Evolutionary conservation across 345 rosid species (phyloP), one percentile per base, ranked within the genome.

Genomic region (Eucalyptus curtisii): DNA sequence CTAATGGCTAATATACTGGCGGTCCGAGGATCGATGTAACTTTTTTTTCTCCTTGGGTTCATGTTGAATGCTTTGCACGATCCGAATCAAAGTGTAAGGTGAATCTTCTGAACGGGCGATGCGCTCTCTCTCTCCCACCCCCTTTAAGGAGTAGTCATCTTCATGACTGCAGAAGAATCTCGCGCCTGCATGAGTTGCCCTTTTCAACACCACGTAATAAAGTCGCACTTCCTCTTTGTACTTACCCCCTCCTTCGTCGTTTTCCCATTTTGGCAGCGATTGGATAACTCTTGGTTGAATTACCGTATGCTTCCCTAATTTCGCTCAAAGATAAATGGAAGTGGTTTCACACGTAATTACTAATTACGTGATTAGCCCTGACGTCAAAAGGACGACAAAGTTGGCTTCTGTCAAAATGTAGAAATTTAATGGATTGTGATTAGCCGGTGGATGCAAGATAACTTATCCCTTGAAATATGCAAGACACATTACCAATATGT

Each of bases 151-250:
- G 82, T 76, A 10, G 82, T 76, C 82, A 3, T 40, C 15, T 40
- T 20, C 44, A 85, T 88, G 80, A 85, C 85, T 10, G 82, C 7
- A 20, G 47, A 71, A 68, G 61, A 24, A 79, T 84, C 82, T 27
- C 76, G 90, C 91, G 92, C 94, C 91, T 91, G 94, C 91, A 86
- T 91, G 93, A 90, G 91, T 88, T 91, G 94, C 48, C 91, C 91
- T 89, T 93, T 90, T 91, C 95, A 91, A 86, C 87, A 47, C 57
- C 66, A 88, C 89, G 76, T 86, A 86, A 90, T 88, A 92, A 92
- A 90, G 92, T 37, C 27, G 17, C 55, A 31, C 64, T 40, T 45
- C 85, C 50, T 85, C 37, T 45, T 49, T 27, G 55, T 17, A 48
- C 86, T 85, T 49, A 45, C 20, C 55, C 68, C 49, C 40, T 31